Evolutionary conservation across 805 yeast genomes (phyloP), one percentile per base, ranked within the genome.

Genomic region (Candida mattraensis): DNA sequence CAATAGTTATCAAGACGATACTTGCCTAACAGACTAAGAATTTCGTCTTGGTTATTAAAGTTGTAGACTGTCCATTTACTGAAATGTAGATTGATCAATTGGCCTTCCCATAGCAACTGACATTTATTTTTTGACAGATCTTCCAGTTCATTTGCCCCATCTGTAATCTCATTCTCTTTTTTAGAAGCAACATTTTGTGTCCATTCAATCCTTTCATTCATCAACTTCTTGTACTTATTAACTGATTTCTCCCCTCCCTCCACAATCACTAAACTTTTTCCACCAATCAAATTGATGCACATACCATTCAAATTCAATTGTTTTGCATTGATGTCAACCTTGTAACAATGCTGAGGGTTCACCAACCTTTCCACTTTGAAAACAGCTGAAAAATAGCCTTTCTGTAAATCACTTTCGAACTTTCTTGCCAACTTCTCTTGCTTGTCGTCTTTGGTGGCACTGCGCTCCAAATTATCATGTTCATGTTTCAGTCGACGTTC

Each of bases 321-420:
- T 45, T 78, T 78, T 1, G 96, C 95, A 57, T 87, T 87, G 42
- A 74, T 75, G 50, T 87, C 89, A 6, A 89, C 72, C 52, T 88
- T 85, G 60, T 67, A 88, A 29, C 74, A 62, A 45, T 86, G 85
- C 43, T 80, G 79, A 0, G 84, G 82, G 56, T 81, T 80, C 2
- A 66, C 63, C 9, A 86, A 58, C 28, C 68, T 60, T 14, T 68
- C 61, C 10, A 88, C 66, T 12, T 67, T 62, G 55, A 79, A 87
- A 1, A 84, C 87, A 2, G 77, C 70, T 16, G 80, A 66, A 45
- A 53, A 66, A 23, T 65, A 60, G 0, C 93, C 93, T 18, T 55
- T 50, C 1, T 50, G 35, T 7, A 78, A 56, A 43, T 82, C 82
- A 12, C 60, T 58, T 24, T 69, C 76, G 3, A 66, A 58, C 48